Base-by-base conservation (phyloP, 2,329 filamentous ascomycete species). In the Penicillium griseofulvum region DNA sequence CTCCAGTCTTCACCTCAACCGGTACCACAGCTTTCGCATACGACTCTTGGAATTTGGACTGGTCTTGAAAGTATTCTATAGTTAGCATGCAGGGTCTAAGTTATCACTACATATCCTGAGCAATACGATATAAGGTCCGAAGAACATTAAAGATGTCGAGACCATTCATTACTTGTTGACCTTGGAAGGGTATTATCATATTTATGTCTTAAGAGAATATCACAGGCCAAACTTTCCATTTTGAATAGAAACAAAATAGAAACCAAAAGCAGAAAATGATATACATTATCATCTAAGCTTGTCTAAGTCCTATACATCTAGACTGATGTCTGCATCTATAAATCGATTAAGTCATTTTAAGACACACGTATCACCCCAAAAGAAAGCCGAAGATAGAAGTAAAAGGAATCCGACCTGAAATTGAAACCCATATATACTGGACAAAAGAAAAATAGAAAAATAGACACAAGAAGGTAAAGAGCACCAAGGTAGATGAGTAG, bases 391-490 rank as follows among this genome's bases (percentile, higher is more conserved):
- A 53, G 54, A 52, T 47, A 45, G 41, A 49, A 50, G 34, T 55
- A 38, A 34, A 55, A 43, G 43, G 58, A 57, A 47, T 29, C 49
- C 53, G 34, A 57, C 55, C 59, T 52, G 48, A 58, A 55, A 64
- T 65, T 55, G 49, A 60, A 60, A 56, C 63, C 55, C 63, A 60
- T 67, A 65, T 67, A 54, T 66, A 64, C 62, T 62, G 29, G 54
- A 64, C 58, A 63, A 61, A 65, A 52, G 55, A 61, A 60, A 58
- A 38, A 43, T n/a, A n/a, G 2, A 42, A 39, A n/a, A 49, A 31
- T 43, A 51, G 46, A 39, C 36, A 55, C 46, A 61, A 59, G 50
- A 54, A 53, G 57, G 31, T 28, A 37, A 54, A 56, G 19, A 34
- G 47, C 42, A 53, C 41, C 33, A 33, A 45, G 19, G 12, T 14